A percentile compares a stretch with the other conserved stretches of the same genome.
Evolutionary conservation across 768 basidiomycete genomes (phyloP).

Genomic region (Mycena belliarum): DNA sequence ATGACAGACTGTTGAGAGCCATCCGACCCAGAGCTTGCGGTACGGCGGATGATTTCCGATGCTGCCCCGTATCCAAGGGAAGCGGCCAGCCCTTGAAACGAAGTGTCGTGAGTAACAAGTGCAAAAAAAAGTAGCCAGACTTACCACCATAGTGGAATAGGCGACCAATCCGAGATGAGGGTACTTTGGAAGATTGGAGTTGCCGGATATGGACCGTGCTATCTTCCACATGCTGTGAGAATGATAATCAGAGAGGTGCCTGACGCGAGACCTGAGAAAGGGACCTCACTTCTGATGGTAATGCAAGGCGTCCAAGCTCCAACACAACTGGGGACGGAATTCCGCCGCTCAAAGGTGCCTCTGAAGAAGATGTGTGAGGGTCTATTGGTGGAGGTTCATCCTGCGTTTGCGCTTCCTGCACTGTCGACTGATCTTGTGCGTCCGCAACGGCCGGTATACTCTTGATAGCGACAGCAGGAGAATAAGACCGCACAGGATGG

Average conservation of each 20-base stretch:
- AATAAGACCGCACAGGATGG: too few relatives aligned
- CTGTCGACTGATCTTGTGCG: too few relatives aligned
- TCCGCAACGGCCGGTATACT: too few relatives aligned
- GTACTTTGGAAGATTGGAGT: constrained; percentile 83
- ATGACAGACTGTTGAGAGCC: constrained; percentile 55
- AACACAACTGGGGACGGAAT: not conserved
- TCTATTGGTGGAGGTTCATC: not conserved
- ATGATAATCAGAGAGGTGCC: not conserved
- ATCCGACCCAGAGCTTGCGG: constrained; percentile 41
- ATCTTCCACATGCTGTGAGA: constrained; percentile 14
- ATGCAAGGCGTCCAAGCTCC: not conserved
- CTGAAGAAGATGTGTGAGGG: too few relatives aligned
- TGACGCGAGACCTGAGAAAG: not conserved
- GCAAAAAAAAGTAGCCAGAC: not conserved
- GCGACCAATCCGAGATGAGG: constrained; percentile 85
- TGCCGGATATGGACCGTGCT: constrained; percentile 35
- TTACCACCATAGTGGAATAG: constrained; percentile 93
- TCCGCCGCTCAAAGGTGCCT: too few relatives aligned
- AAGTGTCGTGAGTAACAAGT: not conserved
- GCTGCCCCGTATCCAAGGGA: constrained; percentile 90
- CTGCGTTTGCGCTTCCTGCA: too few relatives aligned
- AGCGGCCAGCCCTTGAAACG: constrained; percentile 75
- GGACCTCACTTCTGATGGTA: not conserved
- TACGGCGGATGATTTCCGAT: constrained; percentile 77
- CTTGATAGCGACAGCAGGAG: too few relatives aligned